phyloP scores from a whole-genome alignment of 2,329 filamentous ascomycete species.

The Macrophomina pseudophaseolina region DNA sequence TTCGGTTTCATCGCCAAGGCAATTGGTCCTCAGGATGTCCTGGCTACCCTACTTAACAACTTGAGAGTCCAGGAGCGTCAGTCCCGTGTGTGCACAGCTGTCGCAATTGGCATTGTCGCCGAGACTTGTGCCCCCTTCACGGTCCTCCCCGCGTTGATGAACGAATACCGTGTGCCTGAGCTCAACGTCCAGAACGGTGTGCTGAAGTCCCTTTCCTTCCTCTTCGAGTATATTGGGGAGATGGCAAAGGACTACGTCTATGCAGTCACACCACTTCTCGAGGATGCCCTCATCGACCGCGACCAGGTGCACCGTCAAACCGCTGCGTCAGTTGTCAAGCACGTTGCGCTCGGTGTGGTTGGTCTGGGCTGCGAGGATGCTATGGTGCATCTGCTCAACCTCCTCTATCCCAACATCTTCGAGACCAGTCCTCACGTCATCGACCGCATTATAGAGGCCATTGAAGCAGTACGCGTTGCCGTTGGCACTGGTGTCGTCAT shows the following conservation, averaged over 20 bases:
- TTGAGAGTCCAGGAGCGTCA: conserved; percentile 96
- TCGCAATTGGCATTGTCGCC: conserved; percentile 97
- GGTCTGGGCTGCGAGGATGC: conserved; percentile 97
- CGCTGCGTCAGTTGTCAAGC: conserved; percentile 94
- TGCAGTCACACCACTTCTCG: conserved; percentile 90
- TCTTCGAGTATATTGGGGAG: conserved; percentile 99
- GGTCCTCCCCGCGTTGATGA: conserved; percentile 97
- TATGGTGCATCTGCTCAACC: conserved; percentile 96
- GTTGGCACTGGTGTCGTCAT: conserved; percentile 90
- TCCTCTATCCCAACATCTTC: conserved; percentile 95
- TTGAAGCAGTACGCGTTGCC: conserved; percentile 92
- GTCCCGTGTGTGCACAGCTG: conserved; percentile 96
- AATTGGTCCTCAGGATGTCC: conserved; percentile 95
- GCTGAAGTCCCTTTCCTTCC: conserved; percentile 92
- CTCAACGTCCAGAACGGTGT: conserved; percentile 99
- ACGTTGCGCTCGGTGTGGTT: conserved; percentile 96
- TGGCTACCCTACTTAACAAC: conserved; percentile 95
- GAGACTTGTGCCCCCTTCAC: conserved; percentile 99
- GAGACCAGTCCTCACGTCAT: conserved; percentile 98
- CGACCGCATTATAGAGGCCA: conserved; percentile 95
- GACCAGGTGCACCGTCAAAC: conserved; percentile 98
- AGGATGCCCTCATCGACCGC: conserved; percentile 95
- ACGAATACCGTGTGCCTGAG: conserved; percentile 97
- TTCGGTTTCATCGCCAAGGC: conserved; percentile 99
- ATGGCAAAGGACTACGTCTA: conserved; percentile 99